phyloP scores from a whole-genome alignment of 495 filamentous ascomycete species.

The Neurospora intermedia region DNA sequence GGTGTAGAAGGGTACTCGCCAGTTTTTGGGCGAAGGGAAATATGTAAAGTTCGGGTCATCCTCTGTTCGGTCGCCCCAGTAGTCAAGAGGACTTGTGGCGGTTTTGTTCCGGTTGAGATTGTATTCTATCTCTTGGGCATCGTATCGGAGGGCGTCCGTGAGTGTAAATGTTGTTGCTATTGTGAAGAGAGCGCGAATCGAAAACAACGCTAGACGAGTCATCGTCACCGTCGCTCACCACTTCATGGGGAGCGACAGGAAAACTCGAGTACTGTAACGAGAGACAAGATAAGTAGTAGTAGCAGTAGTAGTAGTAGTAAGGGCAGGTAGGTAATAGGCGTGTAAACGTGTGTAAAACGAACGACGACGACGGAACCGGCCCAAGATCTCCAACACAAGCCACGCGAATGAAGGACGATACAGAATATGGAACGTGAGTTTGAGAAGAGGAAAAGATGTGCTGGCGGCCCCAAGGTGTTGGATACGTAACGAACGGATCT shows the following conservation, averaged over 20 bases:
- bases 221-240: conserved; percentile 22
- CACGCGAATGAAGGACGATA: conserved; percentile 15
- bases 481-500: conserved; percentile 11
- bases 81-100: conserved; percentile 50
- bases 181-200: conserved; percentile 14
- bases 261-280: conserved; percentile 11
- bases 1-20: conserved; percentile 65
- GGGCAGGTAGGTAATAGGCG: neutral
- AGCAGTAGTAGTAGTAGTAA: neutral
- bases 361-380: conserved; percentile 11
- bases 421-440: conserved; percentile 11
- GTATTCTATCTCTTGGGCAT: conserved; percentile 40
- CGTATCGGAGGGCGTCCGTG: conserved; percentile 42
- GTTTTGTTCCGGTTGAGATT: conserved; percentile 54
- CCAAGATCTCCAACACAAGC: conserved; percentile 12
- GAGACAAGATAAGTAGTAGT: conserved; percentile 9
- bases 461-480: conserved; percentile 1
- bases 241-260: conserved; percentile 24
- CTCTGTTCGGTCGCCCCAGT: conserved; percentile 44
- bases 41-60: conserved; percentile 36
- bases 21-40: conserved; percentile 50
- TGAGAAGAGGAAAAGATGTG: conserved; percentile 14
- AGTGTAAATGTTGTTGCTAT: conserved; percentile 16
- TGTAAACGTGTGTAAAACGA: conserved; percentile 1
- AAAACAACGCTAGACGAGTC: conserved; percentile 24